Evolutionary conservation across 768 basidiomycete species (phyloP).

Genomic region (Rossbeevera mucosa): DNA sequence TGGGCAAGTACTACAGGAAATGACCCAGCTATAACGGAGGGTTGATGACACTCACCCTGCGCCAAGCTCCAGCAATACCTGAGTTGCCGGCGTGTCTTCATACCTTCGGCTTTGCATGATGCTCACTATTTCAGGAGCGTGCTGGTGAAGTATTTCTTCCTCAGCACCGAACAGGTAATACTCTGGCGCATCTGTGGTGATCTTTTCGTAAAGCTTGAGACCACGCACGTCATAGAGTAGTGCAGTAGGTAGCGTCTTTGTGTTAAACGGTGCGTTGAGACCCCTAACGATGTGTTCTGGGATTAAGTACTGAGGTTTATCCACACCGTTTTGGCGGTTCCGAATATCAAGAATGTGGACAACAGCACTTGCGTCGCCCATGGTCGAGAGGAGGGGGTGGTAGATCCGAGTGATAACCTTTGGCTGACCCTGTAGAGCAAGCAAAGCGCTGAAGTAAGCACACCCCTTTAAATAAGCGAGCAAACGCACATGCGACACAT

Average conservation of each 20-base stretch:
- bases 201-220: constrained; percentile 78
- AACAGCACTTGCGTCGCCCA: constrained; percentile 20
- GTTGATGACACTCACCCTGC: constrained; percentile 64
- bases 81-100: constrained; percentile 37
- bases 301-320: constrained; percentile 30
- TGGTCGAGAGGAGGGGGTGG: neutral
- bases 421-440: neutral
- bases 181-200: constrained; percentile 71
- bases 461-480: neutral
- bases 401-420: neutral
- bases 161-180: constrained; percentile 93
- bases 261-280: constrained; percentile 47
- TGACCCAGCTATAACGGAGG: neutral
- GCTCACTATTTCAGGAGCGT: constrained; percentile 70
- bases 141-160: constrained; percentile 71
- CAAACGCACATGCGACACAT: neutral
- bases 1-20: neutral
- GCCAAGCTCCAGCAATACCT: constrained; percentile 84
- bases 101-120: constrained; percentile 51
- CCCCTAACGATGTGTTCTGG: constrained; percentile 49
- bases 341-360: constrained; percentile 24
- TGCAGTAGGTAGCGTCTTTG: constrained; percentile 72
- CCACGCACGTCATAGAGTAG: constrained; percentile 86
- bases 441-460: constrained; percentile 15
- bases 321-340: constrained; percentile 3